Evolutionary conservation across 345 rosid genomes (phyloP).

Genomic region (Citrus trifoliata): DNA sequence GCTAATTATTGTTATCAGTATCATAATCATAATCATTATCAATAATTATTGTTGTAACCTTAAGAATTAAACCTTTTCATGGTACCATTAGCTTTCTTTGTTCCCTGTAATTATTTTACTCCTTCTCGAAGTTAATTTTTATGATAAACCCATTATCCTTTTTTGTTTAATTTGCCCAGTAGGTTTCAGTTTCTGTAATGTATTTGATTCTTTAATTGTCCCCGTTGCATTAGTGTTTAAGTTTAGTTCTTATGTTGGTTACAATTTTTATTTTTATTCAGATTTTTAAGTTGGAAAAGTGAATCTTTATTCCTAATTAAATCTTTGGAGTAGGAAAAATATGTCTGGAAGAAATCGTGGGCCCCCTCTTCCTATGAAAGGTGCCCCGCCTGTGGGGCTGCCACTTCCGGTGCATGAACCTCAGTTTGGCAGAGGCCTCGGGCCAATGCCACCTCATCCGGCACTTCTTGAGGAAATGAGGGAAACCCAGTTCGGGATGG

Average conservation of each 20-base stretch:
- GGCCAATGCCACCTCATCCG: slow-evolving; percentile 51
- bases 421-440: slow-evolving; percentile 50
- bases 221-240: too few relatives aligned
- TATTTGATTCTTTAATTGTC: not conserved
- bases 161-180: not conserved
- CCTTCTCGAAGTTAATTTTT: not conserved
- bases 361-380: slow-evolving; percentile 37
- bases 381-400: slow-evolving; percentile 42
- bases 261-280: not conserved
- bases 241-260: not conserved
- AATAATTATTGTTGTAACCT: not conserved
- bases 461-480: slow-evolving; percentile 60
- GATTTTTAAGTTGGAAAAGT: not conserved
- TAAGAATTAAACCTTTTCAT: not conserved
- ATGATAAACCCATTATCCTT: not conserved
- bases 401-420: slow-evolving; percentile 55
- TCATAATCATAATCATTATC: not conserved
- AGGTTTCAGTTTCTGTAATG: not conserved
- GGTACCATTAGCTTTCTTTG: not conserved
- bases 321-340: slow-evolving; percentile 2
- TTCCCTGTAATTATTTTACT: not conserved
- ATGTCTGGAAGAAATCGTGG: slow-evolving; percentile 62
- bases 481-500: slow-evolving; percentile 54
- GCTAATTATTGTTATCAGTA: not conserved
- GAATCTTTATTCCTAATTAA: not conserved